These are phyloP conservation scores for Elaphomyces granulatus DNA, from an alignment of 495 filamentous ascomycete species.

Conservation along the genomic window DNA sequence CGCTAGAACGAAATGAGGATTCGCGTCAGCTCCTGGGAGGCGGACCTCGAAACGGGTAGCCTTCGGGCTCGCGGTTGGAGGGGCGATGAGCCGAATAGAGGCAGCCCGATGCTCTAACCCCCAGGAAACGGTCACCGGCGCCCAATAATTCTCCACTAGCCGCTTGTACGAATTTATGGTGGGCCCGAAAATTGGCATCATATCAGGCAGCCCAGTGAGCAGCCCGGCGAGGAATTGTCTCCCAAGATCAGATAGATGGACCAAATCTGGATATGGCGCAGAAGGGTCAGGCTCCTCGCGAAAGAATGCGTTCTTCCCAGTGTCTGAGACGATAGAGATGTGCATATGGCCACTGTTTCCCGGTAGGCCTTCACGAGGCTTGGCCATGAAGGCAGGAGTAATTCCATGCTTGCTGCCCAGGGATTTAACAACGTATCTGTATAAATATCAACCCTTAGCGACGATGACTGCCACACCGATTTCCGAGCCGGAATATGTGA, in stretches of 20 bases:
- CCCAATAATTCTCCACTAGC: constrained; percentile 98
- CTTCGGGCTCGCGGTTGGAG: constrained; percentile 65
- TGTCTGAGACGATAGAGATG: constrained; percentile 60
- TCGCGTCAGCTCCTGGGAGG: constrained; percentile 81
- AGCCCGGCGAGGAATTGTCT: constrained; percentile 89
- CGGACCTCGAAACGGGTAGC: constrained; percentile 87
- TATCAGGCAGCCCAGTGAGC: constrained; percentile 73
- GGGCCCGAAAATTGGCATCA: constrained; percentile 90
- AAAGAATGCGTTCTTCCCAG: constrained; percentile 62
- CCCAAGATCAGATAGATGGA: constrained; percentile 70
- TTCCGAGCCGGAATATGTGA: too few relatives aligned
- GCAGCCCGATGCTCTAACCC: constrained; percentile 90
- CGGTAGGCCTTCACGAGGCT: constrained; percentile 74
- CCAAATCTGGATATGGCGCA: constrained; percentile 58
- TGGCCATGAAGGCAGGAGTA: constrained; percentile 98
- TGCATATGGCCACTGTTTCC: constrained; percentile 96
- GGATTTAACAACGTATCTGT: constrained; percentile 69
- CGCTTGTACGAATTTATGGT: constrained; percentile 97
- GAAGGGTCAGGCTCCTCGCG: constrained; percentile 55
- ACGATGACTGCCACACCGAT: too few relatives aligned
- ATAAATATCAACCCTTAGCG: too few relatives aligned
- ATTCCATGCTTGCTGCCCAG: constrained; percentile 76
- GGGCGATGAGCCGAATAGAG: constrained; percentile 75
- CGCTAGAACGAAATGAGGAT: constrained; percentile 76
- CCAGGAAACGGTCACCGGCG: constrained; percentile 94